Conservation (phyloP, 2,329 filamentous ascomycete species). For the Chrysosporium queenslandicum region DNA sequence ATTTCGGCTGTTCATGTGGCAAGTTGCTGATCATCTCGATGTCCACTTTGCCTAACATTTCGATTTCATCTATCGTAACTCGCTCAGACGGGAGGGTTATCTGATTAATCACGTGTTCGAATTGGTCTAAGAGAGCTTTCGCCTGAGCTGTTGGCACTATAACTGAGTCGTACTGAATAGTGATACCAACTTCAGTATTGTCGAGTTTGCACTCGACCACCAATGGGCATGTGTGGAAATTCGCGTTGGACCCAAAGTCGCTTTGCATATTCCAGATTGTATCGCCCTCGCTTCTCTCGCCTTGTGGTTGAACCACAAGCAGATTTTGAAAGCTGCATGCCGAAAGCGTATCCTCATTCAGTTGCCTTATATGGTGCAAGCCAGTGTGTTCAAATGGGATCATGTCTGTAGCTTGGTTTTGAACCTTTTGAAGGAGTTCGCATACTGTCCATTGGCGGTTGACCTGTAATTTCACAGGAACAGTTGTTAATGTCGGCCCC, state of each 20-base stretch:
- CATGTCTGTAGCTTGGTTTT: slow-evolving; percentile 45
- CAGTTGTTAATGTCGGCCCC: slow-evolving; percentile 34
- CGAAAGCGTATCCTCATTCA: slow-evolving; percentile 37
- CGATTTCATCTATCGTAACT: slow-evolving; percentile 22
- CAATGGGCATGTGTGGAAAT: slow-evolving; percentile 27
- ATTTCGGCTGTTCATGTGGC: neutral
- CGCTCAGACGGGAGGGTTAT: slow-evolving; percentile 20
- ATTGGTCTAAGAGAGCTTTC: slow-evolving; percentile 45
- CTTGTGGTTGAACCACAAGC: slow-evolving; percentile 25
- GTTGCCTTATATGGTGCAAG: slow-evolving; percentile 40
- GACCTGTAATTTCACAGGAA: slow-evolving; percentile 32
- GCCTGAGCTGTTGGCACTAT: slow-evolving; percentile 46
- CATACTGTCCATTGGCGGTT: slow-evolving; percentile 25
- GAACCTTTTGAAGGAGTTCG: slow-evolving; percentile 43
- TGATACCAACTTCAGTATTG: slow-evolving; percentile 28
- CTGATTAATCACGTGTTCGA: slow-evolving; percentile 33
- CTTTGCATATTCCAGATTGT: neutral
- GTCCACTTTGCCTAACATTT: slow-evolving; percentile 28
- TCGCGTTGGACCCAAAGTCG: neutral
- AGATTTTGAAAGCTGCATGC: slow-evolving; percentile 37
- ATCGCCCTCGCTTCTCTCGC: neutral
- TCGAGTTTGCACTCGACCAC: slow-evolving; percentile 56
- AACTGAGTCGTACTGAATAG: slow-evolving; percentile 47
- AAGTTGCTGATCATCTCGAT: slow-evolving; percentile 22
- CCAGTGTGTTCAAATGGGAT: slow-evolving; percentile 49